phyloP scores from a whole-genome alignment of 2,329 filamentous ascomycete genomes.

The Aspergillus aculeatinus region DNA sequence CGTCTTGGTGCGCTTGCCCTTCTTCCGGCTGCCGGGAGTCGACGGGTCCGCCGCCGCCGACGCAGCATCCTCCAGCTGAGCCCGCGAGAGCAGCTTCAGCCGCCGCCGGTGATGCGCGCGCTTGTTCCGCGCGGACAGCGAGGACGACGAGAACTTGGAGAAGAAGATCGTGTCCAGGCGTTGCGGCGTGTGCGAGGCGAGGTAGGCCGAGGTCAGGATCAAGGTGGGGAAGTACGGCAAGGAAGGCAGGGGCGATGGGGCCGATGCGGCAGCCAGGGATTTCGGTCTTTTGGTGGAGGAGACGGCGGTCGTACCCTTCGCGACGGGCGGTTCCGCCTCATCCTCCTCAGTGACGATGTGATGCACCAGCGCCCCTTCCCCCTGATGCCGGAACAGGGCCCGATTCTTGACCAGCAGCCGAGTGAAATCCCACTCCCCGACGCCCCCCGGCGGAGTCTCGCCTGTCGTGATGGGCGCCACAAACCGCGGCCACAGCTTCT shows the following conservation, averaged over 20 bases:
- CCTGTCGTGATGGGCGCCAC: slow-evolving; percentile 72
- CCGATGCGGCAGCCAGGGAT: slow-evolving; percentile 22
- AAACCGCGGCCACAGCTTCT: slow-evolving; percentile 81
- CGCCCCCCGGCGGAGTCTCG: slow-evolving; percentile 47
- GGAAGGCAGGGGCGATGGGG: slow-evolving; percentile 35
- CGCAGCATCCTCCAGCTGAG: slow-evolving; percentile 33
- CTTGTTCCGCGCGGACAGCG: slow-evolving; percentile 44
- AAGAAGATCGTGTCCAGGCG: slow-evolving; percentile 51
- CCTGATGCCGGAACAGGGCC: slow-evolving; percentile 46
- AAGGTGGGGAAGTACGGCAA: slow-evolving; percentile 50
- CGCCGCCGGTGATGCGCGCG: slow-evolving; percentile 45
- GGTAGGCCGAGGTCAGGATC: slow-evolving; percentile 48
- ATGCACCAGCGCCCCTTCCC: slow-evolving; percentile 46
- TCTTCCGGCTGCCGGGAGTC: slow-evolving; percentile 31
- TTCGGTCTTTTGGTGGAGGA: slow-evolving; percentile 10
- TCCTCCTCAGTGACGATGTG: slow-evolving; percentile 38
- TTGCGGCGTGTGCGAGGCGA: slow-evolving; percentile 49
- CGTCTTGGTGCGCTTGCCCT: slow-evolving; percentile 38
- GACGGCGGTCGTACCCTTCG: neutral
- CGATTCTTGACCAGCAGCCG: slow-evolving; percentile 66
- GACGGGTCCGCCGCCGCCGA: slow-evolving; percentile 27
- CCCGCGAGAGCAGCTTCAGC: slow-evolving; percentile 42
- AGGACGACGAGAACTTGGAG: slow-evolving; percentile 49
- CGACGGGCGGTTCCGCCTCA: neutral
- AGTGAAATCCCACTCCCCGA: slow-evolving; percentile 73